Conservation (phyloP, 495 filamentous ascomycete genomes). For the Bombardia bombarda region DNA sequence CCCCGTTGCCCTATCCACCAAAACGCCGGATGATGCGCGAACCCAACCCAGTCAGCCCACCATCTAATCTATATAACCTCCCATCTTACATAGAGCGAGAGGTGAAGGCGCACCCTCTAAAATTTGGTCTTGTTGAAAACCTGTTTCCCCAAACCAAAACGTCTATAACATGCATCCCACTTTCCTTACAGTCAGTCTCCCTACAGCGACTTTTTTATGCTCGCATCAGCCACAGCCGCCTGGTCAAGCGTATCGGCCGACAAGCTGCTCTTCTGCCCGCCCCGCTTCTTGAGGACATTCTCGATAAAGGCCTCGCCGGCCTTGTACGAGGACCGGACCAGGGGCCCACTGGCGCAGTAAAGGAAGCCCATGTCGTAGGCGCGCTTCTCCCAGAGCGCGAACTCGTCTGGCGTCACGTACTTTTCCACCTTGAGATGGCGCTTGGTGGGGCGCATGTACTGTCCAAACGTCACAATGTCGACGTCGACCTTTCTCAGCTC, state of each 20-base stretch:
- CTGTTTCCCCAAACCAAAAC: too few species aligned
- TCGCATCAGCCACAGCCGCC: conserved; percentile 16
- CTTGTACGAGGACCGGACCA: conserved; percentile 93
- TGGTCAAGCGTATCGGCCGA: conserved; percentile 13
- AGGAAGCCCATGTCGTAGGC: conserved; percentile 94
- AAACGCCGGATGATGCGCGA: too few species aligned
- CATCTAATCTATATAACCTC: too few species aligned
- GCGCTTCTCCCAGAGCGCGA: conserved; percentile 83
- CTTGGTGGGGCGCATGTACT: conserved; percentile 99
- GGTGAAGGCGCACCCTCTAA: too few species aligned
- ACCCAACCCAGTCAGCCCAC: too few species aligned
- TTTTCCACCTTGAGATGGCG: conserved; percentile 92
- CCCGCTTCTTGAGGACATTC: conserved; percentile 89
- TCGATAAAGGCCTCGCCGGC: conserved; percentile 98
- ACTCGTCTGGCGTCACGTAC: conserved; percentile 83
- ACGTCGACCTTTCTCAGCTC: conserved; percentile 73
- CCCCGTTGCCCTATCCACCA: too few species aligned
- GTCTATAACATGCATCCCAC: too few species aligned
- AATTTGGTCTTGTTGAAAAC: too few species aligned
- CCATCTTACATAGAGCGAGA: too few species aligned
- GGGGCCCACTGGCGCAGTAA: conserved; percentile 87
- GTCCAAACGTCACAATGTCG: conserved; percentile 94
- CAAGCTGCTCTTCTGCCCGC: conserved; percentile 31
- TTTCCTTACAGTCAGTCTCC: too few species aligned
- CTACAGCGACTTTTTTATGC: neutral